Base-by-base conservation (phyloP, 129 eudicot genomes). In the Flaveria bidentis region DNA sequence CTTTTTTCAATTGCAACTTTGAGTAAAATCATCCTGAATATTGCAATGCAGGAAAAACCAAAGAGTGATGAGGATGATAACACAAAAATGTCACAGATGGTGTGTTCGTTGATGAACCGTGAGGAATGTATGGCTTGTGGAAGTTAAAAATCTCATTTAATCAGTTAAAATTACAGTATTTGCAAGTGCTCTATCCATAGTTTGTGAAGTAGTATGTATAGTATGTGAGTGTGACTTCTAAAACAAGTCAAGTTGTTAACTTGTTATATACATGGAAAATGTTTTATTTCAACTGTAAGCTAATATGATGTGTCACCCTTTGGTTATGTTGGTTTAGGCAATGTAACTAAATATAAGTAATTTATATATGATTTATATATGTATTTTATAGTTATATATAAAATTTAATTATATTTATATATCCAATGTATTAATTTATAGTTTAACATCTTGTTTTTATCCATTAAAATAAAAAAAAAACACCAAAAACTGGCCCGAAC, bases 111-210 rank as follows among this genome's bases (percentile, higher is more conserved):
- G 79, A 78, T 80, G 55, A 93, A 93, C 76, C 91, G 97, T 2
- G 98, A 93, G 0, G 96, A 93, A 0, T 93, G 98, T 76, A 25
- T 90, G 82, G 88, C 97, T 12, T 93, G 98, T 78, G 98, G 98
- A 52, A 93, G 98, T 82, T 47, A 68, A 70, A 36, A 20, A 5
- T 45, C 17, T 6, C 14, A 9, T 9, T 17, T 44, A 28, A 28
- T 2, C 2, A 22, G 2, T n/a, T 23, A 7, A 76, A 22, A 26
- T 60, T 17, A 51, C 47, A 18, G 72, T 39, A 1, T 61, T 58
- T n/a, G 41, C 3, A 8, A 2, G 26, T 71, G 76, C 28, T 72
- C n/a, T 17, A 18, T 52, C 51, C 41, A 11, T 33, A 23, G 65
- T 51, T 67, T 76, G 45, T 10, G 67, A 76, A 67, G 74, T 18